Evolutionary conservation across 495 filamentous ascomycete genomes (phyloP).

Genomic region (Trypethelium eluteriae): DNA sequence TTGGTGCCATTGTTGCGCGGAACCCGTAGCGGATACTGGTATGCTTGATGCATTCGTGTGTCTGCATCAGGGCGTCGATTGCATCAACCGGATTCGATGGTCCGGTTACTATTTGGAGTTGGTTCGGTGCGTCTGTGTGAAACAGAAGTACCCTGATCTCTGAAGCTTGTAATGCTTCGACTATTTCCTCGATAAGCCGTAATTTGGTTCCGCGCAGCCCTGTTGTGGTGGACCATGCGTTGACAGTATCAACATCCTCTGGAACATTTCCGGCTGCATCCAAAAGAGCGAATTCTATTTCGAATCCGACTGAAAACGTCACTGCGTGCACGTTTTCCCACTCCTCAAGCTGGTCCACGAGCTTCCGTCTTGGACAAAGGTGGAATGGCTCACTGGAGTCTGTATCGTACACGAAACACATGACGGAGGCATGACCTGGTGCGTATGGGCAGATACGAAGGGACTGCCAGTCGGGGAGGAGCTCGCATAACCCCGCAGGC

Average conservation of each 20-base stretch:
- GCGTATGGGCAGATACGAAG: slow-evolving; percentile 3
- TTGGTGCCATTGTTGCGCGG: slow-evolving; percentile 68
- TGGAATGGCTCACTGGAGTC: neutral
- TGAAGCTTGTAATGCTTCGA: slow-evolving; percentile 42
- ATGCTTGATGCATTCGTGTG: slow-evolving; percentile 59
- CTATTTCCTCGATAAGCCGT: slow-evolving; percentile 55
- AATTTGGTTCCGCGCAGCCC: slow-evolving; percentile 28
- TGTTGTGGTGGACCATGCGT: neutral
- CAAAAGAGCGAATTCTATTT: slow-evolving; percentile 69
- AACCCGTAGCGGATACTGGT: slow-evolving; percentile 52
- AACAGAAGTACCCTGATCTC: neutral
- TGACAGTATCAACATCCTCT: neutral
- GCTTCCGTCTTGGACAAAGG: neutral
- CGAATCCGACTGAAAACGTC: slow-evolving; percentile 56
- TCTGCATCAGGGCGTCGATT: slow-evolving; percentile 64
- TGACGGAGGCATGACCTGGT: neutral
- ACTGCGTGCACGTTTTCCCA: neutral
- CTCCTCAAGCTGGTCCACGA: neutral
- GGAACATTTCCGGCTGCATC: neutral
- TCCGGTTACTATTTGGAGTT: slow-evolving; percentile 3
- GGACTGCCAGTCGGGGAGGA: slow-evolving; percentile 1
- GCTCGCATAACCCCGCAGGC: neutral
- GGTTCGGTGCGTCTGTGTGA: neutral
- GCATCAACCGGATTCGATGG: slow-evolving; percentile 49
- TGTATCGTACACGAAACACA: slow-evolving; percentile 6